Conservation (phyloP, 495 filamentous ascomycete genomes). For the Penicillium cosmopolitanum region DNA sequence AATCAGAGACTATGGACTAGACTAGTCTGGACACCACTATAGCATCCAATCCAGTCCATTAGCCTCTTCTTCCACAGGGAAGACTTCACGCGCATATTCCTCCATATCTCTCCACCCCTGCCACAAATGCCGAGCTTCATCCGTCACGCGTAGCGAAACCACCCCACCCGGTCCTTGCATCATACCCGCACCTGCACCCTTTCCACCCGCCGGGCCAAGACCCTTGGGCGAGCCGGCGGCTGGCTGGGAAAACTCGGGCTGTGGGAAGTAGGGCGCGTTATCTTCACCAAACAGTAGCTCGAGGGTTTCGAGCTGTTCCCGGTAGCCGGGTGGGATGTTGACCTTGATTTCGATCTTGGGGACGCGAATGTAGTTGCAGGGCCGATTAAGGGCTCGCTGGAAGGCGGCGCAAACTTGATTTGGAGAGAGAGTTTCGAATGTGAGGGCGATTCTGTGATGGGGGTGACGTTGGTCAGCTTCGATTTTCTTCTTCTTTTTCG, state of each 20-base stretch:
- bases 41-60: constrained; percentile 94
- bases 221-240: constrained; percentile 51
- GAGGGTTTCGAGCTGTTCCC: constrained; percentile 79
- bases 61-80: constrained; percentile 89
- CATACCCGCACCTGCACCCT: constrained; percentile 61
- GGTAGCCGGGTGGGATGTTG: constrained; percentile 85
- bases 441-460: constrained; percentile 75
- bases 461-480: not conserved
- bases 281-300: constrained; percentile 63
- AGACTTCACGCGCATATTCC: constrained; percentile 94
- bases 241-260: constrained; percentile 51
- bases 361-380: constrained; percentile 73
- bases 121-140: constrained; percentile 79
- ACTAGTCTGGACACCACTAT: constrained; percentile 27
- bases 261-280: constrained; percentile 68
- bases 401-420: constrained; percentile 80
- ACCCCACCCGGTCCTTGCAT: constrained; percentile 61
- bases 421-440: constrained; percentile 89
- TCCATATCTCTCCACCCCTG: constrained; percentile 89
- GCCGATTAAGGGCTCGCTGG: constrained; percentile 72
- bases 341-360: constrained; percentile 80
- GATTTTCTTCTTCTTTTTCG: not conserved
- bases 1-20: not conserved
- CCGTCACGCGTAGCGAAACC: constrained; percentile 60
- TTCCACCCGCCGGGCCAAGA: constrained; percentile 63